phyloP scores from a whole-genome alignment of 2,329 filamentous ascomycete species.

The Exophiala sp. region DNA sequence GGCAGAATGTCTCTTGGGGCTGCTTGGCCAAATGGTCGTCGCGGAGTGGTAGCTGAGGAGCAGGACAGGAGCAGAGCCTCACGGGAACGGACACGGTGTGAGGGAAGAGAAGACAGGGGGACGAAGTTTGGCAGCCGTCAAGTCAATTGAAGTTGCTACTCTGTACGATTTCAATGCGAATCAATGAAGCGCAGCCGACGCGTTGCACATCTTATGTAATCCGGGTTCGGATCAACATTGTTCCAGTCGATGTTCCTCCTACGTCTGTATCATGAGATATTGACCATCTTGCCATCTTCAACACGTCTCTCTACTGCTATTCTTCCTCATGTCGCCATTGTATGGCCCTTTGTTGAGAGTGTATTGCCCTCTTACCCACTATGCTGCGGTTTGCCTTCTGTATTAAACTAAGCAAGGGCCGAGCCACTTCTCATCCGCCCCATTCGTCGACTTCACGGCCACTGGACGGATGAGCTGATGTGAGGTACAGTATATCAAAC shows the following conservation, averaged over 20 bases:
- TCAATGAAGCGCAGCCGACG: neutral
- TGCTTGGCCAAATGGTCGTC: neutral
- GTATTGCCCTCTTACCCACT: too few species aligned
- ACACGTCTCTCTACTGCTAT: neutral
- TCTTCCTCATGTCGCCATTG: too few species aligned
- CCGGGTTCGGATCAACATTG: neutral
- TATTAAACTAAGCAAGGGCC: too few species aligned
- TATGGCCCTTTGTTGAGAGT: too few species aligned
- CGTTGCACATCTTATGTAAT: constrained; percentile 1
- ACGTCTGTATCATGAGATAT: too few species aligned
- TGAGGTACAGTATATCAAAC: too few species aligned
- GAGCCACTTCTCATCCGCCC: too few species aligned
- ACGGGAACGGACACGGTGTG: neutral
- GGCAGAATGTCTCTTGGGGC: too few species aligned
- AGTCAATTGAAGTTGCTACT: neutral
- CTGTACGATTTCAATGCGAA: neutral
- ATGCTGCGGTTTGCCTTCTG: too few species aligned
- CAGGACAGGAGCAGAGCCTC: neutral
- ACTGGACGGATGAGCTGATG: too few species aligned
- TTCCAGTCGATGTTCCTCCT: neutral
- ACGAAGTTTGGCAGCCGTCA: neutral
- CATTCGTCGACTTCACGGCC: too few species aligned
- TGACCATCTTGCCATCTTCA: too few species aligned
- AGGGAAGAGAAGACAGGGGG: neutral
- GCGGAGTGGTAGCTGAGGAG: neutral